Conservation (phyloP, 495 filamentous ascomycete species). For the Penicillium manginii region DNA sequence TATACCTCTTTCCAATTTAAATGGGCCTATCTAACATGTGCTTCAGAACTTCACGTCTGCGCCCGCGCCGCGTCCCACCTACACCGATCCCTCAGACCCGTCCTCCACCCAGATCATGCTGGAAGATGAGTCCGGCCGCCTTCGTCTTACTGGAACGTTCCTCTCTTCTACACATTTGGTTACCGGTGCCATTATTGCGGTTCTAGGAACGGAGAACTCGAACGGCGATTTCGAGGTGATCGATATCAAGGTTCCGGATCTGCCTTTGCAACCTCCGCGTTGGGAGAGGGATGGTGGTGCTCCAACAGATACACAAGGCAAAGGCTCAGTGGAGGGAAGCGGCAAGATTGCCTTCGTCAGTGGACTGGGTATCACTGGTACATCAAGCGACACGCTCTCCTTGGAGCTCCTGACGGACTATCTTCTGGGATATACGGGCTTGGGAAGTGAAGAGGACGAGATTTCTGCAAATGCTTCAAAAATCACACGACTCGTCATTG, state of each 20-base stretch:
- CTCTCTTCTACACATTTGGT: slow-evolving; percentile 71
- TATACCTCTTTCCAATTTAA: slow-evolving; percentile 4
- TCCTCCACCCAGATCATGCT: slow-evolving; percentile 71
- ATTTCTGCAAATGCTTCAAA: slow-evolving; percentile 49
- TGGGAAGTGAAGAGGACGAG: slow-evolving; percentile 49
- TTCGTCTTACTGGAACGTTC: slow-evolving; percentile 72
- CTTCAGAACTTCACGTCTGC: slow-evolving; percentile 80
- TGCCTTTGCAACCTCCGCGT: slow-evolving; percentile 77
- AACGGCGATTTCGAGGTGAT: slow-evolving; percentile 93
- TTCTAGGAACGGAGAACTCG: slow-evolving; percentile 87
- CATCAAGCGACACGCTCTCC: slow-evolving; percentile 68
- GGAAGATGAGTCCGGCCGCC: slow-evolving; percentile 94
- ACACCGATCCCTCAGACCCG: slow-evolving; percentile 54
- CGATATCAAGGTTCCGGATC: slow-evolving; percentile 83
- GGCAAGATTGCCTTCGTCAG: slow-evolving; percentile 85
- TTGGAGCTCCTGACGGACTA: slow-evolving; percentile 83
- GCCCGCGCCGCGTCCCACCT: slow-evolving; percentile 79
- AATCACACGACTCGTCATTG: slow-evolving; percentile 86
- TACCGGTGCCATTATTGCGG: slow-evolving; percentile 89
- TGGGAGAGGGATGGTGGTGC: slow-evolving; percentile 63
- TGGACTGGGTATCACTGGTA: slow-evolving; percentile 80
- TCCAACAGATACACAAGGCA: slow-evolving; percentile 4
- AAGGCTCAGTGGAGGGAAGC: slow-evolving; percentile 49
- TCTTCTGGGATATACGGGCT: slow-evolving; percentile 79
- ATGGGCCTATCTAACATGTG: slow-evolving; percentile 2